A percentile compares a stretch with the other conserved stretches of the same genome.
Evolutionary conservation across 306 rosid genomes (phyloP).

Genomic region (Gillenia trifoliata): DNA sequence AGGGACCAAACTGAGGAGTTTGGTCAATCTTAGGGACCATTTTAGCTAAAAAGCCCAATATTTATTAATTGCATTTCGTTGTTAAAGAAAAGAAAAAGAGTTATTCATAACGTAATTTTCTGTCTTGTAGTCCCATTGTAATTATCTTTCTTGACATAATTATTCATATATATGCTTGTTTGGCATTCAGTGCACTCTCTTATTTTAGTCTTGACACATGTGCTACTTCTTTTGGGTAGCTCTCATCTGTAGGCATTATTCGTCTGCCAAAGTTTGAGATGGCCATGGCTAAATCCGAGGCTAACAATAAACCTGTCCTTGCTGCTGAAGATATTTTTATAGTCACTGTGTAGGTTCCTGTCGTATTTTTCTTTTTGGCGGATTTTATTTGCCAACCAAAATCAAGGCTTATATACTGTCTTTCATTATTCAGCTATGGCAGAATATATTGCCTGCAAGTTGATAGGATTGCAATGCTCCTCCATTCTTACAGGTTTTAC

Average conservation of each 20-base stretch:
- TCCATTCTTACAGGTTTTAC: conserved; percentile 82
- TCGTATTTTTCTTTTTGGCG: conserved; percentile 13
- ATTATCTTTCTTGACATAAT: conserved; percentile 3
- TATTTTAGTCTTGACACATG: conserved; percentile 26
- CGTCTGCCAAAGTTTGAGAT: conserved; percentile 94
- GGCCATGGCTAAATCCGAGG: conserved; percentile 95
- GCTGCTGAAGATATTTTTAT: conserved; percentile 85
- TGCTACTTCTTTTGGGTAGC: conserved; percentile 44
- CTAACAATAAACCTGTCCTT: conserved; percentile 78
- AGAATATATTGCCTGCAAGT: conserved; percentile 97
- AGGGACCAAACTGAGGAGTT: too few species aligned
- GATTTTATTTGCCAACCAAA: conserved; percentile 15
- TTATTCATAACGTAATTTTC: not conserved
- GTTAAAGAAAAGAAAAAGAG: not conserved
- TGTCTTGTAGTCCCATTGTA: conserved; percentile 9
- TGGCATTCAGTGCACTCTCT: not conserved
- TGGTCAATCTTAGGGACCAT: too few species aligned
- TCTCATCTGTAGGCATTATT: conserved; percentile 89
- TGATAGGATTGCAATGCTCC: conserved; percentile 94
- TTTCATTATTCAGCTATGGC: conserved; percentile 67
- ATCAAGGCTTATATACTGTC: conserved; percentile 12
- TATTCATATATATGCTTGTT: conserved; percentile 12
- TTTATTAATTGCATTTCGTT: too few species aligned
- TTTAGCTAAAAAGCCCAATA: too few species aligned
- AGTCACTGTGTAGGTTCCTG: conserved; percentile 71